Percentiles rank a stretch among this genome's conserved stretches.
These are phyloP conservation scores for Carex myosuroides DNA, from an alignment of 176 grass and related monocot species.

Conservation along the genomic window DNA sequence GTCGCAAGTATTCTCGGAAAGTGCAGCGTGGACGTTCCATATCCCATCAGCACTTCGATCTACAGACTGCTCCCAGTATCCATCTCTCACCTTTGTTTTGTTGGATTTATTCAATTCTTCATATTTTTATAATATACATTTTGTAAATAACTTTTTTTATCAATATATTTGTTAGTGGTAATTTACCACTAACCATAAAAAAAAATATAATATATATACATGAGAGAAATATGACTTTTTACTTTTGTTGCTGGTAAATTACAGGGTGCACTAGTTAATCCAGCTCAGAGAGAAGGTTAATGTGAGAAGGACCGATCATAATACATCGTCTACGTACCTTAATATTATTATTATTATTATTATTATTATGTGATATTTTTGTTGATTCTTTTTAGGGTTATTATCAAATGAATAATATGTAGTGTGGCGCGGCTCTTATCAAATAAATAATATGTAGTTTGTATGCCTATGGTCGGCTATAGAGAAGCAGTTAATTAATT, in stretches of 20 bases:
- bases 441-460: neutral
- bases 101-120: no score
- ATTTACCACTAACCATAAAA: no score
- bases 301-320: neutral
- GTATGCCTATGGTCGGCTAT: neutral
- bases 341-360: neutral
- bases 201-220: no score
- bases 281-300: neutral
- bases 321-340: neutral
- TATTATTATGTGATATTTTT: neutral
- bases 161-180: no score
- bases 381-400: neutral
- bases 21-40: neutral
- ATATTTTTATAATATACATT: no score
- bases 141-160: no score
- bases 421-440: neutral
- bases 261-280: constrained; percentile 5
- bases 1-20: neutral
- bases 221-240: no score
- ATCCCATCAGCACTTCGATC: constrained; percentile 25
- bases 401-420: neutral
- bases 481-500: neutral
- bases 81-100: no score
- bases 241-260: neutral
- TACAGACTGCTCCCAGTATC: constrained; percentile 26